These are phyloP conservation scores for Rhipidocladum racemiflorum DNA, from an alignment of 176 grass and related monocot genomes.

Conservation along the genomic window DNA sequence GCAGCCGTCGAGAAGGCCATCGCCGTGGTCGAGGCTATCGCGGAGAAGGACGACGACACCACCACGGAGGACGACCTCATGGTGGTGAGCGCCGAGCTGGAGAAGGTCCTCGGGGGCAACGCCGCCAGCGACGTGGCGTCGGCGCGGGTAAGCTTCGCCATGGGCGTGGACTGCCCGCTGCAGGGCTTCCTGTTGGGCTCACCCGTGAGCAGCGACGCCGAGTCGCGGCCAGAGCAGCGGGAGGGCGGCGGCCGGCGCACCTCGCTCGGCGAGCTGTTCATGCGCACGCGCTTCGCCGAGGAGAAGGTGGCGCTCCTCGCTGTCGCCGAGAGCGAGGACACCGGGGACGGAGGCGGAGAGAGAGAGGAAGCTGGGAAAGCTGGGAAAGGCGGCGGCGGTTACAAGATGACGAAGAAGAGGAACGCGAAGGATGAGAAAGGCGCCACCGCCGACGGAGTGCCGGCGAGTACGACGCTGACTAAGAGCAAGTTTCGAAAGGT, in stretches of 20 bases:
- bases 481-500: slow-evolving; percentile 94
- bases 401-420: slow-evolving; percentile 50
- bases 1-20: slow-evolving; percentile 13
- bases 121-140: slow-evolving; percentile 50
- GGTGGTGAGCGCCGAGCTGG: slow-evolving; percentile 76
- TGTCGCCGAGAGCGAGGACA: slow-evolving; percentile 36
- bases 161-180: slow-evolving; percentile 59
- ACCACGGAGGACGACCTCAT: slow-evolving; percentile 85
- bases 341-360: slow-evolving; percentile 12
- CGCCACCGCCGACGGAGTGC: not conserved
- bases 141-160: slow-evolving; percentile 69
- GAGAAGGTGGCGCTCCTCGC: slow-evolving; percentile 45
- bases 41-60: slow-evolving; percentile 69
- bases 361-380: slow-evolving; percentile 27
- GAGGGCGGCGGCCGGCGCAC: slow-evolving; percentile 49
- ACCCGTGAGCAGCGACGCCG: slow-evolving; percentile 57
- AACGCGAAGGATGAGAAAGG: slow-evolving; percentile 3
- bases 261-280: slow-evolving; percentile 95
- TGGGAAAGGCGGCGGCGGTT: slow-evolving; percentile 5
- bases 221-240: slow-evolving; percentile 27
- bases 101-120: slow-evolving; percentile 70
- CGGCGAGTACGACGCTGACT: not conserved
- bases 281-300: slow-evolving; percentile 75
- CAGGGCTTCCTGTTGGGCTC: slow-evolving; percentile 88
- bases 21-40: slow-evolving; percentile 54